Evolutionary conservation across 2,329 filamentous ascomycete genomes (phyloP), one percentile per base, ranked within the genome.

Genomic region (Paecilomyces dactylethromorphus): DNA sequence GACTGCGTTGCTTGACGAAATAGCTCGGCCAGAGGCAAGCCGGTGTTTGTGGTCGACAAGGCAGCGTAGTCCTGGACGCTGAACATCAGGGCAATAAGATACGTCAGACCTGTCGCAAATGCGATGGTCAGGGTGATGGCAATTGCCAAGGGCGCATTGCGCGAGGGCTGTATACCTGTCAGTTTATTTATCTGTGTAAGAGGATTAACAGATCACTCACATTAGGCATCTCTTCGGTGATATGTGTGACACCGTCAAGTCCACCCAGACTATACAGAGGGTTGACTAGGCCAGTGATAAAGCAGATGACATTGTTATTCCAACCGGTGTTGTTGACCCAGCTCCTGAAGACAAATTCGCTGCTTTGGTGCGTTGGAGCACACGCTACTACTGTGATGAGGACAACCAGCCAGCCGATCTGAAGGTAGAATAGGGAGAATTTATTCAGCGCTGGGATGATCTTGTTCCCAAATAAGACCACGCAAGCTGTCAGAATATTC

Each of bases 21-120:
- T 56, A 90, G 84, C 54, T 86, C 83, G 7, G 85, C 83, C n/a
- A 90, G 81, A 0, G 87, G 87, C 58, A 85, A 86, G 1, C 81
- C 70, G 2, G 70, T 73, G 3, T 60, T 62, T 1, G 68, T 68
- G 52, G 65, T 60, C 13, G 76, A 71, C 0, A 84, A 71, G 1
- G 71, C 73, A 49, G 72, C 66, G 55, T 80, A 80, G 63, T 82
- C 76, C 53, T 79, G 78, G 53, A 82, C 77, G 1, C 75, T 79
- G 64, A 81, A 83, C 74, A 83, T 82, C 55, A 84, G 76, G 7
- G 74, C 72, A 29, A 83, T 73, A 1, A 81, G 71, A 63, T 81
- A 83, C n/a, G 75, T 71, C 12, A 82, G 64, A 3, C 78, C 78
- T 0, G 81, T 83, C 53, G 74, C 65, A 56, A 83, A 82, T 5